Base-by-base conservation (phyloP, 2,329 filamentous ascomycete genomes). In the Pseudogymnoascus sp. region DNA sequence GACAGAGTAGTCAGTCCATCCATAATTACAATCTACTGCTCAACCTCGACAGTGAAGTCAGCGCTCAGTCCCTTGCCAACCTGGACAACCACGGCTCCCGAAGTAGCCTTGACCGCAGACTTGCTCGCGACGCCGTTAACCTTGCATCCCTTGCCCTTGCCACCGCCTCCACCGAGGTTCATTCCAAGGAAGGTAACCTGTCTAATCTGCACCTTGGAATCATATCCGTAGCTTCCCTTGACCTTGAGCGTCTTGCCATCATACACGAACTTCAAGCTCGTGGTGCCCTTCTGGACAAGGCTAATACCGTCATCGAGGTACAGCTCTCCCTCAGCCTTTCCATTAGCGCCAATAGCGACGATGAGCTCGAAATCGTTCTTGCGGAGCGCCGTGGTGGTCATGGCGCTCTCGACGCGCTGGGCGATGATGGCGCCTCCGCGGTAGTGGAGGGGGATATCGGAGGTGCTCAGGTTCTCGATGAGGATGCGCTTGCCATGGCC, bases 261-360 rank as follows among this genome's bases (percentile, higher is more conserved):
- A 70, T 84, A 92, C 7, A 72, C 68, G 68, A 92, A 89, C 12
- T 76, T 73, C 61, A 92, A 78, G 63, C 83, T 76, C 5, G 80
- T 84, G n/a, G 79, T 83, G 0, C 69, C 72, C 2, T 75, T 66
- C 73, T 89, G 89, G 64, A 82, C 76, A 60, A 92, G 69, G 25
- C 82, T 85, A 64, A 86, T 84, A 7, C 91, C 91, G 65, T 95
- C 90, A 68, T 94, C 91, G 4, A 94, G 76, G 72, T 92, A 94
- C 63, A 94, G 77, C 61, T 79, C 78, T 0, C 91, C 91, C 1
- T 71, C 73, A 0, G 91, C 91, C 5, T 76, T 82, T 2, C 87
- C 88, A 61, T 87, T 77, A 0, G 72, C 70, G 5, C 81, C 84
- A 0, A 89, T 80, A 0, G 90, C 87, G 50, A 95, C 80, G 37